A percentile compares a stretch with the other conserved stretches of the same genome.
phyloP scores from a whole-genome alignment of 2,329 filamentous ascomycete species.

The Fusarium sp. region DNA sequence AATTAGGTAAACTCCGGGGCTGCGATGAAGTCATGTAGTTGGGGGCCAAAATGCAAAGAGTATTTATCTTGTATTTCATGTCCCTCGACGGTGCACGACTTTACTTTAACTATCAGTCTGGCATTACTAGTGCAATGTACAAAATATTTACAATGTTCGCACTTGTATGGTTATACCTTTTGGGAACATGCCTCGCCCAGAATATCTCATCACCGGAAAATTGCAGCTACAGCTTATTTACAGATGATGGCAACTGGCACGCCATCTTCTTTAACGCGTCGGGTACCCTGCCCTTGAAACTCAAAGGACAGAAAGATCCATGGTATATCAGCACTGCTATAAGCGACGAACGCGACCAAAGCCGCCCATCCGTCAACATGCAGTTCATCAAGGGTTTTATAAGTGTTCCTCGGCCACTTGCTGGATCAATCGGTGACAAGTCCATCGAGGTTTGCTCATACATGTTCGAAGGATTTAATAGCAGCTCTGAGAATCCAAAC shows the following conservation, averaged over 20 bases:
- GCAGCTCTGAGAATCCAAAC: neutral
- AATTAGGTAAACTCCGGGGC: neutral
- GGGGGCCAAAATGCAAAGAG: neutral
- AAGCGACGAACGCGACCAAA: neutral
- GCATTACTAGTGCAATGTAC: neutral
- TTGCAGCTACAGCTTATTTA: neutral
- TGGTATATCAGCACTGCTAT: neutral
- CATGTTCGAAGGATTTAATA: neutral
- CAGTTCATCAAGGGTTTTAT: no score
- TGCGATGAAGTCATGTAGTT: neutral
- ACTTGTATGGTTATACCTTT: neutral
- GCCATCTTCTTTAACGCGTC: neutral
- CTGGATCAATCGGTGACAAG: fast-evolving
- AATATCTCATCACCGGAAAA: neutral
- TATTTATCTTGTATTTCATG: no score
- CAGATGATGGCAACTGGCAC: fast-evolving
- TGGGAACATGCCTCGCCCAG: neutral
- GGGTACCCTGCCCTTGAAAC: neutral
- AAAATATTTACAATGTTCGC: fast-evolving
- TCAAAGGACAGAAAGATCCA: neutral
- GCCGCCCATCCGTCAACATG: no score
- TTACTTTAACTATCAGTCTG: no score
- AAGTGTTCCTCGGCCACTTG: no score
- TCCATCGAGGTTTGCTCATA: neutral
- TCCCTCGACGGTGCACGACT: neutral